Conservation (phyloP, 2,329 filamentous ascomycete species). For the Aspergillus tanneri region DNA sequence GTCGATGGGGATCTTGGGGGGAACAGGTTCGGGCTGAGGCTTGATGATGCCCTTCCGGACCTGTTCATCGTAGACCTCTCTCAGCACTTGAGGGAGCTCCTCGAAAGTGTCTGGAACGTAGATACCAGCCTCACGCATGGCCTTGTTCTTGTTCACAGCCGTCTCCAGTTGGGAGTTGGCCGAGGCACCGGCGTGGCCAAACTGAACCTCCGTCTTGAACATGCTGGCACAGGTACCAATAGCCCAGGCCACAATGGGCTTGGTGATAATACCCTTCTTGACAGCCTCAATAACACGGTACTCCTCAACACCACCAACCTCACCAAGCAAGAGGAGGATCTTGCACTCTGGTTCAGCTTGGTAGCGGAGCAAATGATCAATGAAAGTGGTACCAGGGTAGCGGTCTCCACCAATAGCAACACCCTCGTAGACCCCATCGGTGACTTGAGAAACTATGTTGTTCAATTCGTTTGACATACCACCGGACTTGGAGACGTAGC, state of each 20-base stretch:
- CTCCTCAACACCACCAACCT: conserved; percentile 98
- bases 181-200: conserved; percentile 96
- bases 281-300: conserved; percentile 99
- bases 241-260: conserved; percentile 98
- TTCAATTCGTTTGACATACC: conserved; percentile 99
- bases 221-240: conserved; percentile 99
- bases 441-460: conserved; percentile 97
- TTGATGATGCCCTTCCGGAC: conserved; percentile 81
- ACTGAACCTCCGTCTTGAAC: conserved; percentile 99
- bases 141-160: conserved; percentile 92
- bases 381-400: conserved; percentile 98
- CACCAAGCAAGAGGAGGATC: conserved; percentile 91
- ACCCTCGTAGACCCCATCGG: conserved; percentile 98
- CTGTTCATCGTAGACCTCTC: conserved; percentile 81
- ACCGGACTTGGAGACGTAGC: conserved; percentile 99
- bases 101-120: conserved; percentile 95
- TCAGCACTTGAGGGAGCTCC: conserved; percentile 78
- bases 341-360: conserved; percentile 97
- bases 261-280: conserved; percentile 90
- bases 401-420: conserved; percentile 98
- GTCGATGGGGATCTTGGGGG: conserved; percentile 99
- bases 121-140: conserved; percentile 93
- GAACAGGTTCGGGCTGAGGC: conserved; percentile 82
- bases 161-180: conserved; percentile 99
- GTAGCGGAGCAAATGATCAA: conserved; percentile 96